phyloP scores from a whole-genome alignment of 148 eudicot species.

The Gaultheria prostrata region DNA sequence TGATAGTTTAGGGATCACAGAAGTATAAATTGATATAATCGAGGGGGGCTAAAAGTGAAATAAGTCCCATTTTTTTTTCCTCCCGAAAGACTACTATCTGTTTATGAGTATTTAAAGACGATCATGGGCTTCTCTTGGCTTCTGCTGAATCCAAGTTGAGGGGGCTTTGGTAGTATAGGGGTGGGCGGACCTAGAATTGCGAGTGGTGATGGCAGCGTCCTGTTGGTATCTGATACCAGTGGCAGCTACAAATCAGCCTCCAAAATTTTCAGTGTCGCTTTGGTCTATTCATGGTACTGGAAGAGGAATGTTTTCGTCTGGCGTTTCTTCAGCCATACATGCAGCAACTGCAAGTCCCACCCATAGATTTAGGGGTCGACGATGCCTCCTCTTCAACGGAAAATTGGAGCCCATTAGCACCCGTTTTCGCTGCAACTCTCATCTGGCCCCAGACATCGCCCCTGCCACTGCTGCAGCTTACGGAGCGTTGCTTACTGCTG shows the following conservation, averaged over 20 bases:
- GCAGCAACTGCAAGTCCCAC: background rate
- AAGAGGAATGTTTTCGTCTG: background rate
- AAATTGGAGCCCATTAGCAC: background rate
- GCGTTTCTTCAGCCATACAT: background rate
- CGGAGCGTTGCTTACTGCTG: background rate
- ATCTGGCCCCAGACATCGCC: background rate
- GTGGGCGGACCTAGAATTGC: no score
- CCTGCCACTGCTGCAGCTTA: slow-evolving; percentile 3
- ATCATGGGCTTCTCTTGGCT: no score
- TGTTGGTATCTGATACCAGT: background rate
- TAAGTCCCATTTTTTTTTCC: no score
- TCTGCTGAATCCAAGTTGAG: no score
- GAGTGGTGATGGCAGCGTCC: background rate
- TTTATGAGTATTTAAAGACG: no score
- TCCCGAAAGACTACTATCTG: no score
- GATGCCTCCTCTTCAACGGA: background rate
- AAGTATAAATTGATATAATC: no score
- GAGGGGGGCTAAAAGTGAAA: no score
- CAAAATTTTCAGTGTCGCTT: background rate
- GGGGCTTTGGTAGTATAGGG: no score
- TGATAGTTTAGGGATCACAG: no score
- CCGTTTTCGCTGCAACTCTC: background rate
- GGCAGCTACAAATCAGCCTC: background rate
- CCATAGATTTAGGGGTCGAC: background rate
- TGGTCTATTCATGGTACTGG: background rate